phyloP scores from a whole-genome alignment of 257 asterid genomes.

The Solanum rostratum region DNA sequence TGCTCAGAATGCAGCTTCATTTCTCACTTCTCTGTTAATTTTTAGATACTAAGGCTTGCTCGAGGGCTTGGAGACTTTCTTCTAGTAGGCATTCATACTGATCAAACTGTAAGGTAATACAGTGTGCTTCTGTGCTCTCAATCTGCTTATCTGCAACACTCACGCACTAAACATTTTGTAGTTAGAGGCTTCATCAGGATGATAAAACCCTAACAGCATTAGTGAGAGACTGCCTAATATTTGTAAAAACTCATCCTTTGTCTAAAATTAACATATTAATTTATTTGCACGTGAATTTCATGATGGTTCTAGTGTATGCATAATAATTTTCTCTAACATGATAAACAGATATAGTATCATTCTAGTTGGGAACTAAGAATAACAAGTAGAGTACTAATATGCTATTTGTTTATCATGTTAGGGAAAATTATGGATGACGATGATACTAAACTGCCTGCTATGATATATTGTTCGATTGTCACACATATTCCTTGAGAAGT shows the following conservation, averaged over 20 bases:
- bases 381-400: background rate
- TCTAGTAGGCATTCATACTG: conserved; percentile 97
- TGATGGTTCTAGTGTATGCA: background rate
- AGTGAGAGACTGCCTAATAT: background rate
- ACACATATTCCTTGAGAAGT: background rate
- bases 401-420: background rate
- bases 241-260: background rate
- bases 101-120: conserved; percentile 76
- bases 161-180: background rate
- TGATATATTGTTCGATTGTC: background rate
- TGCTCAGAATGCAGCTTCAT: background rate
- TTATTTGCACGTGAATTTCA: background rate
- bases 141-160: background rate
- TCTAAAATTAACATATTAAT: background rate
- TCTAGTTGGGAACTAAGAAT: background rate
- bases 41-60: conserved; percentile 83
- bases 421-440: background rate
- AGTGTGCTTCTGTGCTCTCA: background rate
- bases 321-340: background rate
- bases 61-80: conserved; percentile 97
- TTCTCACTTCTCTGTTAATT: conserved; percentile 9
- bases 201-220: background rate
- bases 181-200: background rate
- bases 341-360: background rate
- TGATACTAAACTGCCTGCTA: background rate